Percentiles rank a stretch among this genome's conserved stretches.
These are phyloP conservation scores for Aspergillus thermomutatus DNA, from an alignment of 2,329 filamentous ascomycete species.

Conservation along the genomic window DNA sequence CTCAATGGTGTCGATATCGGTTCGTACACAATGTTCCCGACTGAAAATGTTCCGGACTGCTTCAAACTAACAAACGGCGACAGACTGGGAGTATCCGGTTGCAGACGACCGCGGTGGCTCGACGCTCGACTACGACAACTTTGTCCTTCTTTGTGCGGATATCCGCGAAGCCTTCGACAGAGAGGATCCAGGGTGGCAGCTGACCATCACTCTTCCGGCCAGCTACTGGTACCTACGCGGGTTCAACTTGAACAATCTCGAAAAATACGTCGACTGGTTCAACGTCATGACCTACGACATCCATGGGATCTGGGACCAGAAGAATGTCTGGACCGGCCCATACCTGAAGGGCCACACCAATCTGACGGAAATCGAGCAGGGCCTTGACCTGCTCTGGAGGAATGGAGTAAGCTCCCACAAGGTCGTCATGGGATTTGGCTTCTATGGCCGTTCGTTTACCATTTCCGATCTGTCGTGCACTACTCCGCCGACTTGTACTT, in stretches of 20 bases:
- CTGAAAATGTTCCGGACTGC: neutral
- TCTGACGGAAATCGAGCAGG: slow-evolving; percentile 11
- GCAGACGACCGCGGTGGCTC: slow-evolving; percentile 9
- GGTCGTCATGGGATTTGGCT: slow-evolving; percentile 10
- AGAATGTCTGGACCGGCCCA: slow-evolving; percentile 2
- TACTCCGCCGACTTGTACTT: neutral
- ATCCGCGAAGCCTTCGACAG: slow-evolving; percentile 1
- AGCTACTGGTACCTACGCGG: slow-evolving; percentile 14
- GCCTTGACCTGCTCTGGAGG: slow-evolving; percentile 13
- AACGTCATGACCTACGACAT: slow-evolving; percentile 18
- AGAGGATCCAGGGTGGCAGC: slow-evolving; percentile 1
- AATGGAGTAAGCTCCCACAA: slow-evolving; percentile 5
- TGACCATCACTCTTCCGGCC: slow-evolving; percentile 12
- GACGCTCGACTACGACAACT: slow-evolving; percentile 7
- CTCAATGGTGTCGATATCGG: neutral
- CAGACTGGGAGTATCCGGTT: slow-evolving; percentile 17
- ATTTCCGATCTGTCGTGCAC: neutral
- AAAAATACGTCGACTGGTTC: slow-evolving; percentile 11
- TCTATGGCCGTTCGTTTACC: slow-evolving; percentile 5
- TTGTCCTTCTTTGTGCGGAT: slow-evolving; percentile 4
- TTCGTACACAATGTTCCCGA: neutral
- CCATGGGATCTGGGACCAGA: slow-evolving; percentile 12
- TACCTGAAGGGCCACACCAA: slow-evolving; percentile 12
- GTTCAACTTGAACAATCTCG: slow-evolving; percentile 10
- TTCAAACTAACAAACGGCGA: neutral